These are phyloP conservation scores for Cryptococcus amylolentus DNA, from an alignment of 1,284 basidiomycete genomes.

Conservation along the genomic window DNA sequence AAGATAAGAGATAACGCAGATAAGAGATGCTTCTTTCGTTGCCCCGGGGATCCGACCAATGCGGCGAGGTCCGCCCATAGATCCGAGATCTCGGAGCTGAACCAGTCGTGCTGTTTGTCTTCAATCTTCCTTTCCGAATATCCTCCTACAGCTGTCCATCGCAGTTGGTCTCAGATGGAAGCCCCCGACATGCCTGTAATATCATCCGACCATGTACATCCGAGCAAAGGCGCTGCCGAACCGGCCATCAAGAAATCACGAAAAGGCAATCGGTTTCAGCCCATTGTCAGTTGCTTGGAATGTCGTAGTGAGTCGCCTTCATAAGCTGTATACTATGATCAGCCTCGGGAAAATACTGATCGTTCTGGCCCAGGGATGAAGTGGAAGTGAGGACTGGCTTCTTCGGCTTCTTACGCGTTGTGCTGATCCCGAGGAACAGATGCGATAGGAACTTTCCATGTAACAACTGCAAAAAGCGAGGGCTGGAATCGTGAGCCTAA, in stretches of 20 bases:
- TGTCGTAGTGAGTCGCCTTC: neutral
- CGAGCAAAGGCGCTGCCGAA: too few relatives aligned
- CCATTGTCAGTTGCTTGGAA: conserved; percentile 11
- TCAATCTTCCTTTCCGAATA: too few relatives aligned
- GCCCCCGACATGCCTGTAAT: neutral
- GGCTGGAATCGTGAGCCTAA: conserved; percentile 3
- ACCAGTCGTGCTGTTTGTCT: neutral
- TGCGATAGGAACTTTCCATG: conserved; percentile 13
- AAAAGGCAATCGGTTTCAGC: conserved; percentile 7
- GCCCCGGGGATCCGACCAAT: neutral
- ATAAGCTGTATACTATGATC: too few relatives aligned
- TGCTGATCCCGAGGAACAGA: neutral
- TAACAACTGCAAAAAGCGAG: conserved; percentile 6
- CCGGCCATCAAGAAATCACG: neutral
- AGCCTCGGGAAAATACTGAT: too few relatives aligned
- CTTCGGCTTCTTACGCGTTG: neutral
- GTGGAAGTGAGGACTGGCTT: neutral
- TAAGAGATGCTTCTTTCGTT: too few relatives aligned
- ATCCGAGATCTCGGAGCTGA: neutral
- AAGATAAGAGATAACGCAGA: too few relatives aligned
- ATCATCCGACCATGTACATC: too few relatives aligned
- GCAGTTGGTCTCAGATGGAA: neutral
- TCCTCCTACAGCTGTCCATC: too few relatives aligned
- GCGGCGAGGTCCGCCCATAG: neutral
- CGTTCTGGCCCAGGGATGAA: neutral